Evolutionary conservation across 208 protist species (phyloP), one percentile per base, ranked within the genome.

Genomic region (Leishmania arabica): DNA sequence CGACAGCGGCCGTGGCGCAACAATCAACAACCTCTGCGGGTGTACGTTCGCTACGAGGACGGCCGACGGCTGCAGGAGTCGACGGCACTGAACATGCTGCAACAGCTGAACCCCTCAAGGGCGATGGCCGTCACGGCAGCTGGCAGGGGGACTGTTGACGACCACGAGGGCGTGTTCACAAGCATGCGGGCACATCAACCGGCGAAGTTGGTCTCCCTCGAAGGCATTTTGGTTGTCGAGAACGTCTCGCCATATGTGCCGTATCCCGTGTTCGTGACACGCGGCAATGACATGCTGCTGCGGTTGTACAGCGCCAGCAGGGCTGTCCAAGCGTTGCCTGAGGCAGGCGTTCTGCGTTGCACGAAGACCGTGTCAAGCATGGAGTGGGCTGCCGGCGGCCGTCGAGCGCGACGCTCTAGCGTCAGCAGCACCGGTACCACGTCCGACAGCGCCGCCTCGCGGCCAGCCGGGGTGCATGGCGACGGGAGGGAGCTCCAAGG

Each of bases 21-120:
- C 69, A 93, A 95, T 58, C 79, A 91, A 40, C 84, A 82, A 40
- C 72, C 76, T 21, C 80, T 70, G 2, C 42, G 53, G 6, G 64
- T 86, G 37, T 93, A 89, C 76, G 3, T 92, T 13, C 88, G 83
- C 54, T 95, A 93, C 83, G 91, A 94, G 79, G 91, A 96, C 71
- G 89, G 89, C 5, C 77, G 84, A 17, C 84, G 86, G 19, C 75
- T 88, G 49, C 79, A 93, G 73, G 84, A 78, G 68, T 82, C 75
- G 42, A 86, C 77, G 34, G 74, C 81, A 31, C 77, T 81, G 60
- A 79, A n/a, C 27, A 47, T 85, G 72, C 77, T 85, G 31, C 80
- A 81, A 47, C 74, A 87, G 72, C 78, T 87, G 24, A 78, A 47
- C 47, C 24, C 34, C n/a, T 65, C 56, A 42, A 7, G 31, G 24